A percentile compares a stretch with the other conserved stretches of the same genome.
Evolutionary conservation across 768 basidiomycete genomes (phyloP).

Genomic region (Hygrophorus russula): DNA sequence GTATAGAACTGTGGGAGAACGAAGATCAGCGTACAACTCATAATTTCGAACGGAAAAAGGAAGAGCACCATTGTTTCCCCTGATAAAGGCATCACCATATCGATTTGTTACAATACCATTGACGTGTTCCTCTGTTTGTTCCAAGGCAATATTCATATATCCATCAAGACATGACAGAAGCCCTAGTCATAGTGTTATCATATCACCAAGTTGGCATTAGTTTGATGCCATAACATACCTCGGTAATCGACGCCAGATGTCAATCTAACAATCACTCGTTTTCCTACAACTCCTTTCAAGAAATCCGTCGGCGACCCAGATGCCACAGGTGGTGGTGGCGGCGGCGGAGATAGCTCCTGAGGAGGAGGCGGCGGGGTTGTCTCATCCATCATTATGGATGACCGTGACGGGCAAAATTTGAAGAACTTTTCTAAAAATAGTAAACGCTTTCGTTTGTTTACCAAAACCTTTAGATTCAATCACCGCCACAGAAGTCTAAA

Average conservation of each 20-base stretch:
- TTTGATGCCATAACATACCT: conserved; percentile 37
- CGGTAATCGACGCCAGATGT: conserved; percentile 90
- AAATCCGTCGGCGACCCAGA: conserved; percentile 89
- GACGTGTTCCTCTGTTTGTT: conserved; percentile 95
- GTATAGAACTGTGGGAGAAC: conserved; percentile 46
- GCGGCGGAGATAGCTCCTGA: conserved; percentile 10
- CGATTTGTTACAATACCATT: conserved; percentile 77
- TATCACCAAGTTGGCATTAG: not conserved
- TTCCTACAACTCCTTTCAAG: conserved; percentile 93
- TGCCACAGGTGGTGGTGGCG: conserved; percentile 32
- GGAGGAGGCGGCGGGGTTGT: not conserved
- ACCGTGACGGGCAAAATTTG: too few species aligned
- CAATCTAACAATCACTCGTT: conserved; percentile 83
- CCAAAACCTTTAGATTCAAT: too few species aligned
- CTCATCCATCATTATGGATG: not conserved
- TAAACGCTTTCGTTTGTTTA: too few species aligned
- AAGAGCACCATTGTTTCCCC: conserved; percentile 80
- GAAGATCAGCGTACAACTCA: not conserved
- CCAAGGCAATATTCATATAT: conserved; percentile 98
- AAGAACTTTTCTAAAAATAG: too few species aligned
- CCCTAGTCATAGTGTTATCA: conserved; percentile 33
- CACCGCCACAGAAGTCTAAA: too few species aligned
- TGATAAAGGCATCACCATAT: conserved; percentile 93
- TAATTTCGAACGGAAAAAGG: not conserved
- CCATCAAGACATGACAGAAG: conserved; percentile 92